Conservation (phyloP, 164 flowering plant genomes). For the Akebia trifoliata region DNA sequence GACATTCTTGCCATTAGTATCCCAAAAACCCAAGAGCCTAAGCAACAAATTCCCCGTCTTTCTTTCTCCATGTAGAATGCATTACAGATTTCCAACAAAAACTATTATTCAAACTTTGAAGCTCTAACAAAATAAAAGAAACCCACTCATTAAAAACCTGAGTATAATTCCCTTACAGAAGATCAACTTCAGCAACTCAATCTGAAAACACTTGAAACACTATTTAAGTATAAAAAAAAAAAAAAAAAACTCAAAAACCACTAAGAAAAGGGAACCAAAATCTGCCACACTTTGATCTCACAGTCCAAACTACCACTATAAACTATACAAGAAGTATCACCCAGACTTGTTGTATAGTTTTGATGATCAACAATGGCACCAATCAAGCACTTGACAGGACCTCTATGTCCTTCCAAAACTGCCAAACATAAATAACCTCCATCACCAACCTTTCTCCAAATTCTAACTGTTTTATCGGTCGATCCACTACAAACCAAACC, state of each 20-base stretch:
- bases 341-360: neutral
- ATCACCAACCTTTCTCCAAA: slow-evolving; percentile 56
- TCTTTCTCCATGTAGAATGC: too few species aligned
- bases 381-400: slow-evolving; percentile 77
- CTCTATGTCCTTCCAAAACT: slow-evolving; percentile 73
- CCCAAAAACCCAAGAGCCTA: too few species aligned
- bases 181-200: too few species aligned
- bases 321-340: slow-evolving; percentile 20
- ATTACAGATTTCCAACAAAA: too few species aligned
- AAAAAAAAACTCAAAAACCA: neutral
- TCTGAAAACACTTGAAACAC: too few species aligned
- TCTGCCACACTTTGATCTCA: slow-evolving; percentile 71
- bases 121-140: too few species aligned
- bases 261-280: slow-evolving; percentile 29
- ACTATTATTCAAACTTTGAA: too few species aligned
- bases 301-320: slow-evolving; percentile 85
- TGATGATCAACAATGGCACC: slow-evolving; percentile 28
- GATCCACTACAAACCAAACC: slow-evolving; percentile 79
- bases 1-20: too few species aligned
- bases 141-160: too few species aligned
- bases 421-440: slow-evolving; percentile 48
- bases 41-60: too few species aligned
- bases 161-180: too few species aligned
- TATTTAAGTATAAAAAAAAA: too few species aligned
- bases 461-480: slow-evolving; percentile 67